Evolutionary conservation across 176 grass and related monocot species (phyloP).

Genomic region (Oryza officinalis): DNA sequence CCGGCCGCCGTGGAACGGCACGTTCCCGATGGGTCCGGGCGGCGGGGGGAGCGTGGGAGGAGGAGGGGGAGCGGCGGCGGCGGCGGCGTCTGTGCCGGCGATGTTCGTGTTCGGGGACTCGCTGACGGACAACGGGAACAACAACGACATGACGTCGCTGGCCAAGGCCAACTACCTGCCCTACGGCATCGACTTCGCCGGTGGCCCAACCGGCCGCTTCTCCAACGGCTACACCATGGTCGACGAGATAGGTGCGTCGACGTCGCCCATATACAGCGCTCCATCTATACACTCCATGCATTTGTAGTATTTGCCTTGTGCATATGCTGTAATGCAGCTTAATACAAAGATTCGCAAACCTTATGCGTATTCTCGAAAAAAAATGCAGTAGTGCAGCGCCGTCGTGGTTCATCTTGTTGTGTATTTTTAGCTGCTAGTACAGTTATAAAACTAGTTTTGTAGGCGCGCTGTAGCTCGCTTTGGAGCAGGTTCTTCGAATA

Average conservation of each 20-base stretch:
- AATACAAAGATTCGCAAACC: too few relatives aligned
- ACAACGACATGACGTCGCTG: constrained; percentile 75
- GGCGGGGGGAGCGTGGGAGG: constrained; percentile 11
- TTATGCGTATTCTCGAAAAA: too few relatives aligned
- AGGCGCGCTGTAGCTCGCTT: too few relatives aligned
- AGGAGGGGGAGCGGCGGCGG: not conserved
- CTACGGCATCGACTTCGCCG: constrained; percentile 93
- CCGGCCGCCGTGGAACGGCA: constrained; percentile 50
- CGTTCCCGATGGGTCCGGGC: constrained; percentile 44
- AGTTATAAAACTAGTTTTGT: too few relatives aligned
- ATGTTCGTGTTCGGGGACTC: constrained; percentile 98
- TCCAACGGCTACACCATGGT: constrained; percentile 98
- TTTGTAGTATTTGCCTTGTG: not conserved
- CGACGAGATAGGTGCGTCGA: constrained; percentile 51
- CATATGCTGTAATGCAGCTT: not conserved
- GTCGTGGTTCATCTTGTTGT: too few relatives aligned
- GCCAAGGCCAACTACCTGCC: constrained; percentile 94
- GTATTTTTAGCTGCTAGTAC: too few relatives aligned
- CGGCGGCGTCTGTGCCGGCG: constrained; percentile 51
- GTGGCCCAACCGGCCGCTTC: constrained; percentile 81
- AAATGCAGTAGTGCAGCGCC: too few relatives aligned
- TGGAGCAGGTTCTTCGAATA: too few relatives aligned
- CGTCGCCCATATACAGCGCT: not conserved
- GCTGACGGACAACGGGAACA: constrained; percentile 92
- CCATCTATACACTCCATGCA: not conserved